Conservation (phyloP, 257 asterid genomes). For the Fraxinus pennsylvanica region DNA sequence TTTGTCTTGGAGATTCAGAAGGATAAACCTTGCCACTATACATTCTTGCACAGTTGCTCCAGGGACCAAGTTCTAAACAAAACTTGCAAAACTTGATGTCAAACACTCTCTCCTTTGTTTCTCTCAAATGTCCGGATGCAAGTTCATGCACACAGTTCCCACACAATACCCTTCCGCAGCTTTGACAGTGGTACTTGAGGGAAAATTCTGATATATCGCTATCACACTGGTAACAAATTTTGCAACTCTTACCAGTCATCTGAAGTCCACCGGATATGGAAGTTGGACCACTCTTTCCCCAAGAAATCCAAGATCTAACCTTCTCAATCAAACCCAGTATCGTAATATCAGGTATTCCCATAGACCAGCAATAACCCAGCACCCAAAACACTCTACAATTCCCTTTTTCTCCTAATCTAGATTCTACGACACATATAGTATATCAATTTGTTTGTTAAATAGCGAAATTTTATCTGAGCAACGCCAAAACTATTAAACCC, state of each 20-base stretch:
- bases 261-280: conserved; percentile 33
- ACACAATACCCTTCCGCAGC: conserved; percentile 61
- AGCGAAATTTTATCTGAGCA: conserved; percentile 38
- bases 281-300: conserved; percentile 42
- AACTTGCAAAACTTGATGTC: conserved; percentile 52
- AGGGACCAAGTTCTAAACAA: conserved; percentile 47
- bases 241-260: conserved; percentile 31
- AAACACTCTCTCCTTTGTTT: conserved; percentile 25
- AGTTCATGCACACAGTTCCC: conserved; percentile 50
- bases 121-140: conserved; percentile 34
- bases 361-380: conserved; percentile 48
- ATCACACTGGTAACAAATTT: conserved; percentile 51
- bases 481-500: conserved; percentile 55
- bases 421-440: conserved; percentile 10
- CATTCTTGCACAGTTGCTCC: conserved; percentile 41
- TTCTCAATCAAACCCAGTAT: conserved; percentile 61
- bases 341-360: conserved; percentile 68
- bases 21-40: conserved; percentile 74
- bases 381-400: conserved; percentile 31
- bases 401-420: conserved; percentile 24
- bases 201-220: conserved; percentile 37
- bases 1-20: conserved; percentile 71
- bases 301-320: conserved; percentile 57
- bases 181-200: conserved; percentile 59
- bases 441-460: conserved; percentile 22